Base-by-base conservation (phyloP, 306 rosid species). In the Sophora flavescens region DNA sequence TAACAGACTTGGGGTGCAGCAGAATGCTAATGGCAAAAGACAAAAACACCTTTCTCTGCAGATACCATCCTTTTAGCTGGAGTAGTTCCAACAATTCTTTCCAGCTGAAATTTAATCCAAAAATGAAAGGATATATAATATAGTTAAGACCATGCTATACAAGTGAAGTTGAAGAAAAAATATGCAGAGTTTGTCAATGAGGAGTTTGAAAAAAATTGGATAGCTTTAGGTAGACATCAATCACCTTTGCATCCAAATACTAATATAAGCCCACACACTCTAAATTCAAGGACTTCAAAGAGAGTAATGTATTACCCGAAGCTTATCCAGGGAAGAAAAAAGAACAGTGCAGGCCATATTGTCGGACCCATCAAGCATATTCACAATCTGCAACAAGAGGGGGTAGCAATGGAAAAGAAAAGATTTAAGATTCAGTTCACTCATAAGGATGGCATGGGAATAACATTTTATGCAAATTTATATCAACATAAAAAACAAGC, bases 271-370 rank as follows among this genome's bases (percentile, higher is more conserved):
- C 62, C 62, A n/a, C 45, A 72, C 51, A 35, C 45, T 11, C 52
- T 11, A 57, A 8, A 66, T 18, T 69, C 60, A 82, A 50, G 53
- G 78, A 64, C 70, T 22, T 70, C 51, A 56, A 76, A 56, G 77
- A 60, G 54, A 51, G 18, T 52, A 12, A 51, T 54, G 69, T 33
- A 65, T 84, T 91, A 92, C 98, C 91, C 82, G 89, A 58, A 72
- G 81, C 64, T 84, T 89, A 81, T 94, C 96, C n/a, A 90, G 82
- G 79, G 61, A 82, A 28, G 98, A 94, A 83, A 92, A 92, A 7
- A 91, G 91, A 38, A 82, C 89, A 0, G 97, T 87, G 86, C 96
- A 90, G 13, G 87, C 61, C 82, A 71, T 75, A 71, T 80, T 82
- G 17, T 85, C 79, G 41, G 94, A 87, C 39, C 86, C 95, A 63